Evolutionary conservation across 495 filamentous ascomycete genomes (phyloP), one percentile per base, ranked within the genome.

Genomic region (Aspergillus biplanus): DNA sequence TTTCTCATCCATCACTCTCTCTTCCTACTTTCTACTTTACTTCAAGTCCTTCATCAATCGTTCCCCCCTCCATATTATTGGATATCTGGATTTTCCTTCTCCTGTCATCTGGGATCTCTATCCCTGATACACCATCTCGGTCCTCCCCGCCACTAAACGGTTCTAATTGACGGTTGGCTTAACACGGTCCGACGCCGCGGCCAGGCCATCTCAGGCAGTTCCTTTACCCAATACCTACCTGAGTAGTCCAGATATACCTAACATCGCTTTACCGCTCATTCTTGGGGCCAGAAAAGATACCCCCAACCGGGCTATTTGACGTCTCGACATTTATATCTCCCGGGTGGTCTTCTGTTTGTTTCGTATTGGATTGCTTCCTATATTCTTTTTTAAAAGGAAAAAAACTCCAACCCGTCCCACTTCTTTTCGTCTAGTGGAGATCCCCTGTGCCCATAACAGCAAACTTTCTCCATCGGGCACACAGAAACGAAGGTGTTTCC

Each of bases 201-300:
- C 52, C 52, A 44, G 61, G 53, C 53, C 18, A 39, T 39, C 35
- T 54, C 33, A 56, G 9, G 9, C 37, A 32, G 21, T 47, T 32
- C 48, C 32, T 44, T 32, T 16, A 57, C 52, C 39, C 33, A 33
- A 57, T 49, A 42, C 46, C 53, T 49, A 31, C 39, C 21, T 27
- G 52, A 32, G 53, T 52, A 63, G 61, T 44, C 46, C 49, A 63
- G 53, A 53, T 42, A 52, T 42, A 62, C 34, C 16, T 33, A 33
- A 44, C 39, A 57, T 62, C 52, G 60, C 60, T 50, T 44, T 62
- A 44, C 60, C 52, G 60, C 52, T 55, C 52, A 56, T 62, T 50
- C 52, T 50, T 9, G 27, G 27, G 47, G 21, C 11, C 52, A 48
- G 52, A 39, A 53, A 53, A 55, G 42, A 15, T 16, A 27, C n/a